Evolutionary conservation across 176 grass and related monocot genomes (phyloP), one percentile per base, ranked within the genome.

Genomic region (bread wheat (Triticum aestivum)): DNA sequence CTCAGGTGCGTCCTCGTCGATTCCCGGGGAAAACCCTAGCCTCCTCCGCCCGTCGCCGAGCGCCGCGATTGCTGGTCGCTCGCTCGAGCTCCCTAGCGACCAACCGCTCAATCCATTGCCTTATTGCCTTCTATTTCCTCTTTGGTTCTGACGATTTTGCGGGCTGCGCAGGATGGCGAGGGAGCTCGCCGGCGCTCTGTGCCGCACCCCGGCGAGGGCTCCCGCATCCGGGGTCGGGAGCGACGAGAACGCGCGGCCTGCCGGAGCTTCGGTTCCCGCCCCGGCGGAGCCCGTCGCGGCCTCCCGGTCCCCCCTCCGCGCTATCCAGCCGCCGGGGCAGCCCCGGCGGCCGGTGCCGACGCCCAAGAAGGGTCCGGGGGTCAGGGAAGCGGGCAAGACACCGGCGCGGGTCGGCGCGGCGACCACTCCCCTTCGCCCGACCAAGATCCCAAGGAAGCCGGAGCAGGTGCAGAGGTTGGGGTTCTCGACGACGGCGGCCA

Each of bases 271-370:
- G 29, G 71, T 11, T 34, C 65, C 33, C 2, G 72, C 74, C 27
- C 20, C 83, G 1, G 64, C 75, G 44, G 29, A 84, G 82, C 86
- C 88, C 74, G 30, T 34, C 49, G 42, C 39, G 5, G 83, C 86
- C 26, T 89, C 86, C 76, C 65, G 65, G 27, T 18, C 82, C 76
- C 88, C 88, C 86, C 87, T 89, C 88, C 91, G 88, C 78, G 38
- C 81, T 88, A 75, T 92, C 90, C 85, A 91, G 90, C n/a, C 86
- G 84, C 49, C n/a, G n/a, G 18, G 45, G 30, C 6, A 70, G 65
- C 32, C 14, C 32, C 32, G 8, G 73, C 35, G 42, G 73, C 42
- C 14, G 5, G 61, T 12, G 61, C 61, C 61, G 61, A 64, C 61
- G 61, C 61, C 61, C 45, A 86, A 11, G 8, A 78, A 39, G 4